Evolutionary conservation across 2,329 filamentous ascomycete species (phyloP).

Genomic region (Pseudovirgaria hyperparasitica): DNA sequence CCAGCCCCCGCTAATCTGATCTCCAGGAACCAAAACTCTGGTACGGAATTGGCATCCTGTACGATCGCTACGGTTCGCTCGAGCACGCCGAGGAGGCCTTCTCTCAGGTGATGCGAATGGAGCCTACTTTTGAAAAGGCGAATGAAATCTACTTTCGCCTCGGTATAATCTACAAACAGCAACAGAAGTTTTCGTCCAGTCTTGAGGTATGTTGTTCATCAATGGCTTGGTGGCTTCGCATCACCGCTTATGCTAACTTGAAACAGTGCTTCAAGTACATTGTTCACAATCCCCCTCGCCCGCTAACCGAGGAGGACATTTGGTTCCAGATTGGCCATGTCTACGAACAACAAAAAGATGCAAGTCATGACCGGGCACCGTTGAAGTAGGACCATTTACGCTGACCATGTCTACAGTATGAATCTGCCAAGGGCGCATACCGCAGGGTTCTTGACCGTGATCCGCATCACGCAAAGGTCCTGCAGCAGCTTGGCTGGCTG

Average conservation of each 20-base stretch:
- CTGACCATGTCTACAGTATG: conserved; percentile 52
- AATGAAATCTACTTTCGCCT: conserved; percentile 98
- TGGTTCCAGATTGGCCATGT: conserved; percentile 99
- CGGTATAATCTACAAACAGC: conserved; percentile 99
- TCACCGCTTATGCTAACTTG: conserved; percentile 6
- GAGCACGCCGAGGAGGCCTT: conserved; percentile 98
- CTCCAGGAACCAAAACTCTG: conserved; percentile 83
- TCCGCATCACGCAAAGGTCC: conserved; percentile 91
- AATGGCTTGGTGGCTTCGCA: not conserved
- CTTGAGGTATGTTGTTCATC: conserved; percentile 54
- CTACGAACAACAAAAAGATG: conserved; percentile 97
- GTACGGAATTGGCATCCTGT: conserved; percentile 97
- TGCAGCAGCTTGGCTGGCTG: conserved; percentile 95
- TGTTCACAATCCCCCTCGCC: conserved; percentile 79
- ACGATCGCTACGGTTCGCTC: conserved; percentile 89
- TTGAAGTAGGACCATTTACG: not conserved
- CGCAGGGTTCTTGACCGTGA: conserved; percentile 86
- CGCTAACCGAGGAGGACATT: conserved; percentile 92
- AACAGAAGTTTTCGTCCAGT: conserved; percentile 85
- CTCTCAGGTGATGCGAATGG: conserved; percentile 97
- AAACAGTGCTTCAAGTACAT: conserved; percentile 96
- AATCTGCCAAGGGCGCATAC: conserved; percentile 85
- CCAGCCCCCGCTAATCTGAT: not conserved
- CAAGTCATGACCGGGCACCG: conserved; percentile 38
- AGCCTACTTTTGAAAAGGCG: conserved; percentile 93